Evolutionary conservation across 2,329 filamentous ascomycete species (phyloP).

Genomic region (Fusarium dimerum): DNA sequence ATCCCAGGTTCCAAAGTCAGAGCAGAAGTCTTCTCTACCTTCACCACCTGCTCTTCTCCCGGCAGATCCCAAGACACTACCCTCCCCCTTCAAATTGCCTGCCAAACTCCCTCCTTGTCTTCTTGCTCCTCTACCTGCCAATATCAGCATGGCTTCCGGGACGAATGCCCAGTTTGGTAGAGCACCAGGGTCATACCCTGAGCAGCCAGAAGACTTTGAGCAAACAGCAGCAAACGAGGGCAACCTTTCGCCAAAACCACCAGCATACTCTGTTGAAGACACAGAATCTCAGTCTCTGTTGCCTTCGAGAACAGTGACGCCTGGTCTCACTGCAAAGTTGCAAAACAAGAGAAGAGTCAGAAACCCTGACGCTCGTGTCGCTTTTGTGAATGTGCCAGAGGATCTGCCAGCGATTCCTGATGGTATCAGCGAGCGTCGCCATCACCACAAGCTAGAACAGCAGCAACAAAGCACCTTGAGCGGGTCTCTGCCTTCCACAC

Average conservation of each 20-base stretch:
- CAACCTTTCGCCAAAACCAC: slow-evolving; percentile 9
- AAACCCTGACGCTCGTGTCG: slow-evolving; percentile 31
- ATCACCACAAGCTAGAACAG: slow-evolving; percentile 26
- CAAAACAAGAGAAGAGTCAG: slow-evolving; percentile 40
- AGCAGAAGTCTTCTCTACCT: background rate
- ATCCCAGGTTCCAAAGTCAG: background rate
- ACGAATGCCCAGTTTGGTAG: background rate
- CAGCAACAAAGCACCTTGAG: slow-evolving; percentile 25
- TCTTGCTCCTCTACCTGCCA: slow-evolving; percentile 7
- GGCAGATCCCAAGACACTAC: slow-evolving; percentile 12
- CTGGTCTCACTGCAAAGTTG: slow-evolving; percentile 50
- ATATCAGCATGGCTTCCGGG: slow-evolving; percentile 14
- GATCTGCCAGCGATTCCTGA: slow-evolving; percentile 54
- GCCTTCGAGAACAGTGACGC: slow-evolving; percentile 18
- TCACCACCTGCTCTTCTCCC: background rate
- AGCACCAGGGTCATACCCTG: slow-evolving; percentile 3
- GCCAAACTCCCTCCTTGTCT: slow-evolving; percentile 13
- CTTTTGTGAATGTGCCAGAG: slow-evolving; percentile 37
- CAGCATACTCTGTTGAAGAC: slow-evolving; percentile 11
- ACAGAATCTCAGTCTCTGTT: slow-evolving; percentile 12
- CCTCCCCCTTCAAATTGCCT: slow-evolving; percentile 15
- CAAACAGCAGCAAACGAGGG: slow-evolving; percentile 2
- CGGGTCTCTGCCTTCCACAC: slow-evolving; percentile 11
- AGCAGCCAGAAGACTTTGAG: slow-evolving; percentile 8
- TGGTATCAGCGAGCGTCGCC: slow-evolving; percentile 44